A percentile compares a stretch with the other conserved stretches of the same genome.
Evolutionary conservation across 2,329 filamentous ascomycete species (phyloP).

Genomic region (Alternaria consortialis): DNA sequence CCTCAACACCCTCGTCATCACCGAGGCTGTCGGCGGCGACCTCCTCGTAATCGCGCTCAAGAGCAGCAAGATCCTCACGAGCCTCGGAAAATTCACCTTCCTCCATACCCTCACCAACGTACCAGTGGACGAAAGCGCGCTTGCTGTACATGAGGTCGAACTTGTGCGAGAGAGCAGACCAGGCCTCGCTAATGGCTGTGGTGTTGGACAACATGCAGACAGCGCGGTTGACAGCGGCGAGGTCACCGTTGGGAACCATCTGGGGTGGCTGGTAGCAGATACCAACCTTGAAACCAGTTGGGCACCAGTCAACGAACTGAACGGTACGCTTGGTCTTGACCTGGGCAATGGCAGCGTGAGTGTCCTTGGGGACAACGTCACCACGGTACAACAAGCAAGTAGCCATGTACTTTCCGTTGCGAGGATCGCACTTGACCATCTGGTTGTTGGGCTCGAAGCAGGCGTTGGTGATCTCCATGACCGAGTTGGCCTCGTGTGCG

Average conservation of each 20-base stretch:
- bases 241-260: slow-evolving; percentile 94
- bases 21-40: slow-evolving; percentile 94
- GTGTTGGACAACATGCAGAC: slow-evolving; percentile 99
- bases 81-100: slow-evolving; percentile 99
- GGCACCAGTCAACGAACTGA: slow-evolving; percentile 99
- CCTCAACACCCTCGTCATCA: slow-evolving; percentile 83
- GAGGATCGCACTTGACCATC: slow-evolving; percentile 99
- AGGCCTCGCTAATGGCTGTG: slow-evolving; percentile 97
- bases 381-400: slow-evolving; percentile 98
- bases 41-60: slow-evolving; percentile 97
- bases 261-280: slow-evolving; percentile 99
- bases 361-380: slow-evolving; percentile 96
- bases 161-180: slow-evolving; percentile 95
- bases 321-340: slow-evolving; percentile 99
- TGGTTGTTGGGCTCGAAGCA: slow-evolving; percentile 99
- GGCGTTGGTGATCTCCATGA: slow-evolving; percentile 97
- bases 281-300: slow-evolving; percentile 99
- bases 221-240: slow-evolving; percentile 97
- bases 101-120: slow-evolving; percentile 99
- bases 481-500: slow-evolving; percentile 96
- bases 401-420: slow-evolving; percentile 99
- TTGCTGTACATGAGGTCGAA: slow-evolving; percentile 99
- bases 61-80: slow-evolving; percentile 95
- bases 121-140: slow-evolving; percentile 99
- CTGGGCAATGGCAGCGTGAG: slow-evolving; percentile 88